phyloP scores from a whole-genome alignment of 1,284 basidiomycete genomes.

The Hortiboletus rubellus region DNA sequence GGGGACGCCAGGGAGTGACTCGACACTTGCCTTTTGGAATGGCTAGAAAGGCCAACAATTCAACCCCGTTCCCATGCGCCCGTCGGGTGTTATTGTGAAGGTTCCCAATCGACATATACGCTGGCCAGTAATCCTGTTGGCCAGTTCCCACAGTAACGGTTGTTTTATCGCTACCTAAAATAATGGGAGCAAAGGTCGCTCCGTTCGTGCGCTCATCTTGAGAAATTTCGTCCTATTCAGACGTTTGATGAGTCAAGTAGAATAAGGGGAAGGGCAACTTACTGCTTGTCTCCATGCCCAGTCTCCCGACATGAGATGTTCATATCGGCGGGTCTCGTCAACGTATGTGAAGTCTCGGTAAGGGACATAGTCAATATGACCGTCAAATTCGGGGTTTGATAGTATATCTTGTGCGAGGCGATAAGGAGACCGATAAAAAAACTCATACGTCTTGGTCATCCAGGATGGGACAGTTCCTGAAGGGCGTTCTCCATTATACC shows the following conservation, averaged over 20 bases:
- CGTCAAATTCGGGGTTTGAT: no score
- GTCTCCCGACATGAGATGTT: constrained; percentile 22
- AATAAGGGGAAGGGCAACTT: not conserved
- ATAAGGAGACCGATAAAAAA: no score
- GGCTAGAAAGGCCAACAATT: constrained; percentile 4
- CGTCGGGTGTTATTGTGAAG: constrained; percentile 11
- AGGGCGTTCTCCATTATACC: no score
- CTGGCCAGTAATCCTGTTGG: constrained; percentile 6
- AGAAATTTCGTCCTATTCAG: no score
- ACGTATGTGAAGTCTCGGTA: no score
- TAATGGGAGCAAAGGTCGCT: constrained; percentile 7
- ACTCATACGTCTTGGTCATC: no score
- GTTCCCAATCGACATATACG: constrained; percentile 17
- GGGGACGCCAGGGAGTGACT: no score
- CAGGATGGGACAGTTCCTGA: no score
- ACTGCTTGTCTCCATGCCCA: constrained; percentile 13
- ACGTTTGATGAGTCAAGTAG: no score
- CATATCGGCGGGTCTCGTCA: not conserved
- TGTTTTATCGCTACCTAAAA: constrained; percentile 16
- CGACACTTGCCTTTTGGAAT: constrained; percentile 13
- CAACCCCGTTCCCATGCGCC: not conserved
- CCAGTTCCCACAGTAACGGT: constrained; percentile 1
- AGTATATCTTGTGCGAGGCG: no score
- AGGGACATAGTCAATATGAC: no score
- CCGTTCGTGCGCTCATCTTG: not conserved